Evolutionary conservation across 176 grass and related monocot species (phyloP), one percentile per base, ranked within the genome.

Genomic region (Panicum miliaceum): DNA sequence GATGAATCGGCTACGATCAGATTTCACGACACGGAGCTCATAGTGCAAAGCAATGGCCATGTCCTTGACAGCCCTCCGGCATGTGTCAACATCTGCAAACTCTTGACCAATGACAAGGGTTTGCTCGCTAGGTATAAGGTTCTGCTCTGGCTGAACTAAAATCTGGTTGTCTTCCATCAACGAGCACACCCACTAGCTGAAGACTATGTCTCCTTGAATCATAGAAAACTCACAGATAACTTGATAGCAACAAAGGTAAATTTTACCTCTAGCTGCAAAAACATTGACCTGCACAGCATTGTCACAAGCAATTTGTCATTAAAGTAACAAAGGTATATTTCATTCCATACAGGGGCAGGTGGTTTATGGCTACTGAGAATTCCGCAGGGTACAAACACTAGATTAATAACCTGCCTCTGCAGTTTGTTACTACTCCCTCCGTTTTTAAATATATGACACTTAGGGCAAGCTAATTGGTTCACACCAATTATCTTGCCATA

Each of bases 1-100:
- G 3, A 98, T 98, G 84, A 98, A 98, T 19, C 96, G 87, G 78
- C 91, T 95, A 38, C 93, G 89, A 71, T 98, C 93, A 64, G 93
- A 98, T 89, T 98, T 98, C 47, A 98, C 89, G 0, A 95, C 92
- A 50, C 93, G 87, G 37, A 98, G 93, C 83, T 94, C 93, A 8
- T 94, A 98, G 90, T 98, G 96, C 50, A 98, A 76, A 69, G 93
- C 89, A 77, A 98, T 93, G 43, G 96, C 96, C 86, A 98, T 95
- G 74, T 95, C 96, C 85, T 98, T 98, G 59, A 98, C 38, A 25
- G 80, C 83, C 26, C 93, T 91, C 29, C 93, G 84, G 74, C 93
- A 95, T 12, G 83, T 81, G 51, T 98, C 89, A 11, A 97, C 95
- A 90, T 95, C 84, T 7, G 91, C 78, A 50, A 99, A 99, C 81